phyloP scores from a whole-genome alignment of 371 early-diverging fungal species.

The Rhizopus microsporus region DNA sequence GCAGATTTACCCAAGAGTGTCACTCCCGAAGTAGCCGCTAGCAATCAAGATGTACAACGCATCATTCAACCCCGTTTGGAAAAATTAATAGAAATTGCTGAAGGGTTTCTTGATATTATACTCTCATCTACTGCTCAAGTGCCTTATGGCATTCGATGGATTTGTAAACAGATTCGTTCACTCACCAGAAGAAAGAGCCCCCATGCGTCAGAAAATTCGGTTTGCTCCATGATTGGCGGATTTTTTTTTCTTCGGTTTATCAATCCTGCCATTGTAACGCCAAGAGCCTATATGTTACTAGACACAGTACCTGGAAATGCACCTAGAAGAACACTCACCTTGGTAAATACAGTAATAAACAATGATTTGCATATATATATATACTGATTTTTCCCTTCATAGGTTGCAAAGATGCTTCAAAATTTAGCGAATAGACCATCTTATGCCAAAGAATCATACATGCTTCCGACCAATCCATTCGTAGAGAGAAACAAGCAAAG shows the following conservation, averaged over 20 bases:
- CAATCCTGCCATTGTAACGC: conserved; percentile 96
- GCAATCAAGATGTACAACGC: conserved; percentile 76
- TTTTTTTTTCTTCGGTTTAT: conserved; percentile 97
- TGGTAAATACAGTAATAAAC: conserved; percentile 47
- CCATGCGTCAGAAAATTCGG: conserved; percentile 82
- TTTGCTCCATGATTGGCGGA: conserved; percentile 94
- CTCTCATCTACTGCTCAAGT: conserved; percentile 77
- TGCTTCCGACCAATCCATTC: conserved; percentile 84
- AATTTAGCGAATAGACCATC: conserved; percentile 92
- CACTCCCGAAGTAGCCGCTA: conserved; percentile 77
- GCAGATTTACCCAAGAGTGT: conserved; percentile 70
- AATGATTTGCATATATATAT: neutral
- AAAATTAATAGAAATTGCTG: conserved; percentile 85
- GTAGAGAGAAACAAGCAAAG: conserved; percentile 83
- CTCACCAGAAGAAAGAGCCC: conserved; percentile 93
- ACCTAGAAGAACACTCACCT: conserved; percentile 86
- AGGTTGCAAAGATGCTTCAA: conserved; percentile 90
- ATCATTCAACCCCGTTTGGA: conserved; percentile 80
- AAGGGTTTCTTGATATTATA: conserved; percentile 82
- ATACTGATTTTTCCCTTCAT: conserved; percentile 10
- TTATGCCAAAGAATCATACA: conserved; percentile 88
- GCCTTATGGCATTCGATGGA: conserved; percentile 98
- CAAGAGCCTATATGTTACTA: conserved; percentile 92
- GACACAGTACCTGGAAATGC: conserved; percentile 78
- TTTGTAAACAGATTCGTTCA: conserved; percentile 95